These are phyloP conservation scores for Cladorrhinum sp. DNA, from an alignment of 2,329 filamentous ascomycete genomes.

Conservation along the genomic window DNA sequence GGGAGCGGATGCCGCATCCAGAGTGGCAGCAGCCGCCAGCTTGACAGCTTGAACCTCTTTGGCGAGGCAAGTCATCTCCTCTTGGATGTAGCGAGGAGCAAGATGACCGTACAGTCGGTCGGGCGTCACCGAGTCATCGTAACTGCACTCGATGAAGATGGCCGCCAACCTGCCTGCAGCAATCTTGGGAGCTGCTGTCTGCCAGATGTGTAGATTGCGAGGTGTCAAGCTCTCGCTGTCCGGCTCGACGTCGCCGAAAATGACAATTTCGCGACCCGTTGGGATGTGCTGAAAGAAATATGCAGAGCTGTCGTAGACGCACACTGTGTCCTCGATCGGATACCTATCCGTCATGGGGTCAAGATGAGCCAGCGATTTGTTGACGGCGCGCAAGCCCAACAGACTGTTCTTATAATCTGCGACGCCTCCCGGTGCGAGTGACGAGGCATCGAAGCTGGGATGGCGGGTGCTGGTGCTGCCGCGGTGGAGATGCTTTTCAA, in stretches of 20 bases:
- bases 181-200: conserved; percentile 83
- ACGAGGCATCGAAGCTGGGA: conserved; percentile 48
- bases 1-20: neutral
- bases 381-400: conserved; percentile 24
- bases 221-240: conserved; percentile 80
- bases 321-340: conserved; percentile 47
- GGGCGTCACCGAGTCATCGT: conserved; percentile 74
- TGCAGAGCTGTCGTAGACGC: conserved; percentile 83
- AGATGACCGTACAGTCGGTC: conserved; percentile 84
- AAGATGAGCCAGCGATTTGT: conserved; percentile 27
- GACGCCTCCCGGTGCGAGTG: conserved; percentile 16
- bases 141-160: conserved; percentile 95
- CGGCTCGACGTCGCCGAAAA: conserved; percentile 95
- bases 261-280: conserved; percentile 74
- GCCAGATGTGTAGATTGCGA: conserved; percentile 80
- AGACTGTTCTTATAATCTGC: conserved; percentile 18
- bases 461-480: conserved; percentile 51
- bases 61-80: conserved; percentile 73
- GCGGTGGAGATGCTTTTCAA: conserved; percentile 67
- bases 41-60: conserved; percentile 61
- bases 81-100: conserved; percentile 75
- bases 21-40: conserved; percentile 28
- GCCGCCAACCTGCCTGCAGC: conserved; percentile 67
- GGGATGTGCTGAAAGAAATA: conserved; percentile 82
- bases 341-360: conserved; percentile 17